Evolutionary conservation across 345 rosid species (phyloP), one percentile per base, ranked within the genome.

Genomic region (Hibiscus trionum): DNA sequence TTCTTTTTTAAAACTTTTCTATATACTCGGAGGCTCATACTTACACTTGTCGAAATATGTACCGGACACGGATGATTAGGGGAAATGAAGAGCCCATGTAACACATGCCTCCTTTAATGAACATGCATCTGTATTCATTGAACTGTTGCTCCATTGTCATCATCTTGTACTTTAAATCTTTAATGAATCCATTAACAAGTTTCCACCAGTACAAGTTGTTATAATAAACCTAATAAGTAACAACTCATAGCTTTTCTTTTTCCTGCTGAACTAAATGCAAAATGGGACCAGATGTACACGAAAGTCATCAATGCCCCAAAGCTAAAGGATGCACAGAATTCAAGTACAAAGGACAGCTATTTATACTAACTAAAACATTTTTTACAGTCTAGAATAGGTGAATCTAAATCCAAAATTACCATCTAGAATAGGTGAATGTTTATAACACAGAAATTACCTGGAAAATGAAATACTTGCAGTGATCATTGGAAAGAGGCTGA

Each of bases 391-490:
- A 53, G n/a, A 53, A 35, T 35, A 35, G 7, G 37, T 24, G 31
- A 21, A 11, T 11, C 31, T n/a, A 58, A 26, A 21, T 24, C 61
- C 33, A 24, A 58, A 24, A 26, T 59, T 59, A 26, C 62, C 62
- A 59, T 59, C 14, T 57, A 57, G 58, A 53, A 19, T n/a, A 5
- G 60, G 29, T 56, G 60, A 56, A 59, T 12, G 62, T 4, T 59
- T 26, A 59, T 26, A 33, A 61, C 19, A 31, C 65, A 16, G 3
- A 61, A 61, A 63, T 50, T 83, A 93, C 96, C 97, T 93, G 97
- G 70, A 89, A 86, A 67, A 89, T 69, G 63, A 93, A 93, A 80
- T 84, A 89, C 50, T 89, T 87, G 90, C 89, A 89, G 79, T 91
- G 97, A 72, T 93, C 92, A 78, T 82, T 87, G 42, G 88, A 82